phyloP scores from a whole-genome alignment of 31 red algal genomes.

The Porphyra umbilicalis region DNA sequence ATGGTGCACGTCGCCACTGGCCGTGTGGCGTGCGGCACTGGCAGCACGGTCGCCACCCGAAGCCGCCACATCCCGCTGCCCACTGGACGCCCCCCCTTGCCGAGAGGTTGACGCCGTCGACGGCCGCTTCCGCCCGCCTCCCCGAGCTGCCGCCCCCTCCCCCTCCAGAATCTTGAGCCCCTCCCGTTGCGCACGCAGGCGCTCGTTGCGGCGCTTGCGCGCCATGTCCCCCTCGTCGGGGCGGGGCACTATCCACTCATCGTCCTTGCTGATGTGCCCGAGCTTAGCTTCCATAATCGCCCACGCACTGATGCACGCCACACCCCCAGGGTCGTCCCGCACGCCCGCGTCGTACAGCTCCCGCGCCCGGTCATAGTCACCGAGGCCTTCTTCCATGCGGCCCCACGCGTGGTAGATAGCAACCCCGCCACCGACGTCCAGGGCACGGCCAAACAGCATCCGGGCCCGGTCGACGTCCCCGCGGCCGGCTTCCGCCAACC shows the following conservation, averaged over 20 bases:
- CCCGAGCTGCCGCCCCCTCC: neutral
- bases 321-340: slow-evolving; percentile 32
- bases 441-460: slow-evolving; percentile 44
- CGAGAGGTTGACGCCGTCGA: neutral
- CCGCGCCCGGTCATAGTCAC: slow-evolving; percentile 39
- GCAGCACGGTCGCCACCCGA: neutral
- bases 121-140: neutral
- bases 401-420: slow-evolving; percentile 73
- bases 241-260: slow-evolving; percentile 48
- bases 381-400: slow-evolving; percentile 45
- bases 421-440: neutral
- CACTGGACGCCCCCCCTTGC: neutral
- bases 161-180: neutral
- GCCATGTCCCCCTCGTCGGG: neutral
- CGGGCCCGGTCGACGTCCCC: slow-evolving; percentile 50
- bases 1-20: too few species aligned
- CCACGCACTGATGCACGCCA: slow-evolving; percentile 62
- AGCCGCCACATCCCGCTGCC: neutral
- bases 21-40: too few species aligned
- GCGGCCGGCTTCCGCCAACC: slow-evolving; percentile 35
- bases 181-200: neutral
- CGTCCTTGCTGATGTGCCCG: slow-evolving; percentile 55
- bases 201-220: neutral
- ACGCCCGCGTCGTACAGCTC: slow-evolving; percentile 71
- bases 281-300: slow-evolving; percentile 72